Conservation (phyloP, 768 basidiomycete genomes). For the Coprinopsis sp. region DNA sequence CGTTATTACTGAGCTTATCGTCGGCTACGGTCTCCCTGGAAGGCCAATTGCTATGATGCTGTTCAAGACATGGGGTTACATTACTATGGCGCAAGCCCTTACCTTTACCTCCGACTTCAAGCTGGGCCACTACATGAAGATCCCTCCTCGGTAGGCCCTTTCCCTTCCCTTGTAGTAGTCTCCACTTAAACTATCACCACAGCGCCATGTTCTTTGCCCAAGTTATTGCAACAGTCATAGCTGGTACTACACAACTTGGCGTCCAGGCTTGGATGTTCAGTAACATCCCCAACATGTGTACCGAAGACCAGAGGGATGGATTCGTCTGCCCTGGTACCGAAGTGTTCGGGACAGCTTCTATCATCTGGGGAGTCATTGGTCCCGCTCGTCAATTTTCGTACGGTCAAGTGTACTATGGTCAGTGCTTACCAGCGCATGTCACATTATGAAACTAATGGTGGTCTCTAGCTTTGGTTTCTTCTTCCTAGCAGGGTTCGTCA, state of each 20-base stretch:
- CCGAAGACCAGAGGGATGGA: slow-evolving; percentile 45
- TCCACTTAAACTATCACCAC: not conserved
- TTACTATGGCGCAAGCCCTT: slow-evolving; percentile 64
- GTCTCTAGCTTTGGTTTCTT: slow-evolving; percentile 54
- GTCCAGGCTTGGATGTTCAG: slow-evolving; percentile 78
- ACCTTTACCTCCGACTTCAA: slow-evolving; percentile 74
- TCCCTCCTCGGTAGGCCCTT: slow-evolving; percentile 49
- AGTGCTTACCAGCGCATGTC: slow-evolving; percentile 6
- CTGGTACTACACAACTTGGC: slow-evolving; percentile 68
- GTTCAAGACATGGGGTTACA: slow-evolving; percentile 82
- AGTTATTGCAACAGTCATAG: slow-evolving; percentile 60
- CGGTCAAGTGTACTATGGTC: slow-evolving; percentile 56
- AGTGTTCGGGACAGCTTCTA: slow-evolving; percentile 75
- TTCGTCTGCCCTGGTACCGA: slow-evolving; percentile 69
- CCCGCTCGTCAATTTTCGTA: slow-evolving; percentile 65
- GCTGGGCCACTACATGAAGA: slow-evolving; percentile 75
- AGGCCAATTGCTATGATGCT: slow-evolving; percentile 79
- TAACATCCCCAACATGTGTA: slow-evolving; percentile 61
- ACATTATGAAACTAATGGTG: slow-evolving; percentile 1
- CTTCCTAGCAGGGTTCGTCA: slow-evolving; percentile 71
- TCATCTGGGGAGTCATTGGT: slow-evolving; percentile 83
- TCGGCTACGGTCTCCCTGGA: slow-evolving; percentile 77
- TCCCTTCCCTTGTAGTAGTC: not conserved
- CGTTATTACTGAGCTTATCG: slow-evolving; percentile 77
- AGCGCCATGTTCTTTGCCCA: slow-evolving; percentile 67